Evolutionary conservation across 2,329 filamentous ascomycete genomes (phyloP).

Genomic region (Cladophialophora bantiana): DNA sequence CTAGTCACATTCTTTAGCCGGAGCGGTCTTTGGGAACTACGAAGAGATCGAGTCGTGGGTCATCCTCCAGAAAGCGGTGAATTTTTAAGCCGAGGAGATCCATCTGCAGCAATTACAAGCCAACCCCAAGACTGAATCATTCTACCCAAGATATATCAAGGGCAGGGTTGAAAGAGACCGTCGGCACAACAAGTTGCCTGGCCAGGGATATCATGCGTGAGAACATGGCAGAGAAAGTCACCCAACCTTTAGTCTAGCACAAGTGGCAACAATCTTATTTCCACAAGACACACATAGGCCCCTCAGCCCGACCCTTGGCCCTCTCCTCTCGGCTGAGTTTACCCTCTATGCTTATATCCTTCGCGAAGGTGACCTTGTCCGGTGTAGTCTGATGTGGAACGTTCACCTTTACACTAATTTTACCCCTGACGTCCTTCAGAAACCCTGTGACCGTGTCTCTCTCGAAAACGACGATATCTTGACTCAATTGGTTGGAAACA

Average conservation of each 20-base stretch:
- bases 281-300: constrained; percentile 26
- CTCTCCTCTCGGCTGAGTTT: not conserved
- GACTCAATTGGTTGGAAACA: constrained; percentile 21
- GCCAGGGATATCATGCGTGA: not conserved
- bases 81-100: not conserved
- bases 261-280: constrained; percentile 14
- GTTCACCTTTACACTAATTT: constrained; percentile 16
- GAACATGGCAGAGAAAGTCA: not conserved
- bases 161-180: not conserved
- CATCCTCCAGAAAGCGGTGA: not conserved
- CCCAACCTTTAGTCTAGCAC: not conserved
- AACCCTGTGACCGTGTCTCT: constrained; percentile 18
- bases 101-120: not conserved
- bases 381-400: constrained; percentile 7
- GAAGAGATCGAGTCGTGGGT: not conserved
- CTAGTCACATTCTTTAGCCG: no score
- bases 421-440: constrained; percentile 20
- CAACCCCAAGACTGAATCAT: not conserved
- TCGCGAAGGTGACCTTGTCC: constrained; percentile 17
- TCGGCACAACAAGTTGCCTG: no score
- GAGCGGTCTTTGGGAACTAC: no score
- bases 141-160: not conserved
- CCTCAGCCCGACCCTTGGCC: constrained; percentile 4
- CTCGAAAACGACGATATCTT: constrained; percentile 26
- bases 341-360: not conserved